Percentiles rank a stretch among this genome's conserved stretches.
phyloP scores from a whole-genome alignment of 495 filamentous ascomycete genomes.

The Hypoxylon lienhwacheense region DNA sequence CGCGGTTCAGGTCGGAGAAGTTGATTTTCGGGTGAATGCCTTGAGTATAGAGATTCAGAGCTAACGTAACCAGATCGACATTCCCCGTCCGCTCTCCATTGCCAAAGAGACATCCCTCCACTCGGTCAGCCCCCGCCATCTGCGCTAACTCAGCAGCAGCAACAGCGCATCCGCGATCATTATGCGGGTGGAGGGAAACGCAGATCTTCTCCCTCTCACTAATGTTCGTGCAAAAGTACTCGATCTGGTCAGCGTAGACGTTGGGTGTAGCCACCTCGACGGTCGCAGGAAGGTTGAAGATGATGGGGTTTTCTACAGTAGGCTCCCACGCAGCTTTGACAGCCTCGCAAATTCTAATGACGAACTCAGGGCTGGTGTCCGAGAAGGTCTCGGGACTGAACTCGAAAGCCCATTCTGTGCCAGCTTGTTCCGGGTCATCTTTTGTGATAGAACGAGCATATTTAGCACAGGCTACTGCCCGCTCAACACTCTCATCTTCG shows the following conservation, averaged over 20 bases:
- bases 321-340: constrained; percentile 97
- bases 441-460: constrained; percentile 90
- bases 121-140: constrained; percentile 95
- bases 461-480: constrained; percentile 85
- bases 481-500: constrained; percentile 76
- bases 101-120: constrained; percentile 93
- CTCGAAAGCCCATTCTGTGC: constrained; percentile 90
- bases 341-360: constrained; percentile 83
- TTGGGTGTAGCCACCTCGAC: constrained; percentile 97
- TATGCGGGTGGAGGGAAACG: constrained; percentile 87
- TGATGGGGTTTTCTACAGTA: constrained; percentile 77
- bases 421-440: constrained; percentile 76
- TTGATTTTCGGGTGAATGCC: constrained; percentile 87
- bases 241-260: constrained; percentile 94
- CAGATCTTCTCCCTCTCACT: constrained; percentile 77
- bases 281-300: constrained; percentile 97
- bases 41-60: constrained; percentile 95
- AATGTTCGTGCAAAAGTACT: constrained; percentile 84
- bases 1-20: constrained; percentile 84
- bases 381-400: constrained; percentile 98
- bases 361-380: constrained; percentile 83
- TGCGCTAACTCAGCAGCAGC: constrained; percentile 86
- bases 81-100: constrained; percentile 97
- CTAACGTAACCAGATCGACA: constrained; percentile 92
- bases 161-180: constrained; percentile 88